Conservation (phyloP, 2,329 filamentous ascomycete species). For the Penicillium sp. region DNA sequence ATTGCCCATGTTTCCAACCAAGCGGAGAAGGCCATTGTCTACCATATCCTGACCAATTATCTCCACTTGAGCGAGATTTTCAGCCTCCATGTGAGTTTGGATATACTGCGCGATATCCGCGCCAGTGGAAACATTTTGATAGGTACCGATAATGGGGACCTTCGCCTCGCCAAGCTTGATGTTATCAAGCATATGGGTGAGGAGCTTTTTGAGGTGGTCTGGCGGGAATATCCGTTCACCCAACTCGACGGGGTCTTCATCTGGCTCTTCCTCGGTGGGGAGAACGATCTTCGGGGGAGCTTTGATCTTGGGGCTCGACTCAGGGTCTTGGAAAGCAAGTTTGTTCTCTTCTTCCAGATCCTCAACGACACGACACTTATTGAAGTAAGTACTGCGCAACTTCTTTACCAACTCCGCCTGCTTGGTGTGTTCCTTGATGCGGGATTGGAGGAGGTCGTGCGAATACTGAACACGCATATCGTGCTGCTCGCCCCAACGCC, state of each 20-base stretch:
- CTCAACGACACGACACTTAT: slow-evolving; percentile 92
- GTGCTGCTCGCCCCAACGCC: slow-evolving; percentile 92
- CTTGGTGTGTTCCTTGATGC: slow-evolving; percentile 85
- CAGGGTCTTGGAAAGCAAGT: slow-evolving; percentile 84
- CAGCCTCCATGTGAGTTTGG: slow-evolving; percentile 74
- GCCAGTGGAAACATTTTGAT: slow-evolving; percentile 83
- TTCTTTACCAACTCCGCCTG: slow-evolving; percentile 88
- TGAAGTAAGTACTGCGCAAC: slow-evolving; percentile 91
- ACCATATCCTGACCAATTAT: slow-evolving; percentile 90
- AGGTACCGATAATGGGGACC: slow-evolving; percentile 88
- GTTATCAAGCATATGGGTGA: slow-evolving; percentile 74
- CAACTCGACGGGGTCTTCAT: slow-evolving; percentile 78
- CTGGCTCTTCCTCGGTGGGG: slow-evolving; percentile 57
- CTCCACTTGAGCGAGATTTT: slow-evolving; percentile 82
- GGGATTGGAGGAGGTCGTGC: slow-evolving; percentile 82
- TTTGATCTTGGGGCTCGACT: slow-evolving; percentile 55
- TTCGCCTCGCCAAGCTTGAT: slow-evolving; percentile 86
- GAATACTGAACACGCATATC: slow-evolving; percentile 83
- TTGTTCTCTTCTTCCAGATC: slow-evolving; percentile 98
- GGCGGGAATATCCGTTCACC: slow-evolving; percentile 78
- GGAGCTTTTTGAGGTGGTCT: slow-evolving; percentile 82
- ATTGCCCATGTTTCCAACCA: slow-evolving; percentile 89
- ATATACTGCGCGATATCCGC: slow-evolving; percentile 93
- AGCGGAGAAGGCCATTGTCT: slow-evolving; percentile 70
- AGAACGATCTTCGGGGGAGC: slow-evolving; percentile 71